phyloP scores from a whole-genome alignment of 176 grass and related monocot species.

The Chrysopogon serrulatus region DNA sequence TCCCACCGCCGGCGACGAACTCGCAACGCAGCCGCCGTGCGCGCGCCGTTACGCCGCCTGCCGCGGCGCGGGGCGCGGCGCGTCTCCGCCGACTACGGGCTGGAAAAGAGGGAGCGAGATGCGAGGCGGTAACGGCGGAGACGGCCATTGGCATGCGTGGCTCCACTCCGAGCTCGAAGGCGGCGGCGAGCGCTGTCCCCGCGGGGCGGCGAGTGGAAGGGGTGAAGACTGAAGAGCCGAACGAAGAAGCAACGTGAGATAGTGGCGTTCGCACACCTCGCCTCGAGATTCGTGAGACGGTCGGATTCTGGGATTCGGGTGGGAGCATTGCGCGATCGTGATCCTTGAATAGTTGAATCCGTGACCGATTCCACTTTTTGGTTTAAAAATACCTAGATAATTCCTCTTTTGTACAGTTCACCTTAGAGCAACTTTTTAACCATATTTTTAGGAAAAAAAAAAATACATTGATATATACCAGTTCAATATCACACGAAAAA shows the following conservation, averaged over 20 bases:
- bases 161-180: not conserved
- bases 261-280: not conserved
- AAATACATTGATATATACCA: not conserved
- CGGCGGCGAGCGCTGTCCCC: not conserved
- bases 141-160: conserved; percentile 18
- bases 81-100: not conserved
- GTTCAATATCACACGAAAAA: not conserved
- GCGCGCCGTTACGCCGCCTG: not conserved
- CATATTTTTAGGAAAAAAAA: not conserved
- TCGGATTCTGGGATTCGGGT: not conserved
- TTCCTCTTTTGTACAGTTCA: not conserved
- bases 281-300: conserved; percentile 1
- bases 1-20: conserved; percentile 67
- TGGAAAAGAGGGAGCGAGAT: not conserved
- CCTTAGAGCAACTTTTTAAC: not conserved
- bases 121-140: not conserved
- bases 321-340: not conserved
- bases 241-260: not conserved
- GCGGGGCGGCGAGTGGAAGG: not conserved
- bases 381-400: too few relatives aligned
- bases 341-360: not conserved
- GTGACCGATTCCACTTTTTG: not conserved
- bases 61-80: conserved; percentile 24
- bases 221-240: not conserved
- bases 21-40: conserved; percentile 55